These are phyloP conservation scores for Aspergillus mulundensis DNA, from an alignment of 495 filamentous ascomycete species.

Conservation along the genomic window DNA sequence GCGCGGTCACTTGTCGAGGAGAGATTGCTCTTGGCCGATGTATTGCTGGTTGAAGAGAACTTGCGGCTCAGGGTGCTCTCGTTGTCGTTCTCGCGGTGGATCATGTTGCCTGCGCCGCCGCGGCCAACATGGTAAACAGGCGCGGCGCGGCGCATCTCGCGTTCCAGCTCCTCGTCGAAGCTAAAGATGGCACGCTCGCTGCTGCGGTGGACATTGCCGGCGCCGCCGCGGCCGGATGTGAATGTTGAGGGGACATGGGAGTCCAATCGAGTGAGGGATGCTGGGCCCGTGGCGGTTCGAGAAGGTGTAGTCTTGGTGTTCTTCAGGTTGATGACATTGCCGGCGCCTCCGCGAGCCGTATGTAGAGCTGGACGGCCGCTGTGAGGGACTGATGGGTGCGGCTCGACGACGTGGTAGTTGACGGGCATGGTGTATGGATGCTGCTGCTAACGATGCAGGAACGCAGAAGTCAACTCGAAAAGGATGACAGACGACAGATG, in stretches of 20 bases:
- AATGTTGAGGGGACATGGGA: constrained; percentile 47
- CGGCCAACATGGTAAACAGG: constrained; percentile 80
- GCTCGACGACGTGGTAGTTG: constrained; percentile 71
- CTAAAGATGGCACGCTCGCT: constrained; percentile 70
- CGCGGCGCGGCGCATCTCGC: constrained; percentile 57
- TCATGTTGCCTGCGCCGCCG: constrained; percentile 83
- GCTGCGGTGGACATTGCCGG: constrained; percentile 75
- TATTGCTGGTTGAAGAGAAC: constrained; percentile 35
- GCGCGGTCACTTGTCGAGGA: constrained; percentile 40
- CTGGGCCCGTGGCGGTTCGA: constrained; percentile 50
- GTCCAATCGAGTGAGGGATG: constrained; percentile 45
- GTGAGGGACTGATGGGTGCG: constrained; percentile 67
- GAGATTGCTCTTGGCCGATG: constrained; percentile 35
- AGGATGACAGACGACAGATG: not conserved
- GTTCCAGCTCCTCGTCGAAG: constrained; percentile 88
- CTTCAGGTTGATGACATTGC: constrained; percentile 72
- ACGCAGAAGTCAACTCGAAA: not conserved
- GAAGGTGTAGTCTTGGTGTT: constrained; percentile 55
- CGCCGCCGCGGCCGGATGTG: constrained; percentile 81
- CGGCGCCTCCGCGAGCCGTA: constrained; percentile 82
- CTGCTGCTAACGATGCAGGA: constrained; percentile 13
- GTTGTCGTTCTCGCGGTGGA: constrained; percentile 39
- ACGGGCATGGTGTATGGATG: constrained; percentile 12
- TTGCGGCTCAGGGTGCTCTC: constrained; percentile 33
- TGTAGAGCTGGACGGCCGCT: constrained; percentile 58